Evolutionary conservation across 768 basidiomycete species (phyloP).

Genomic region (Amanita fuliginea): DNA sequence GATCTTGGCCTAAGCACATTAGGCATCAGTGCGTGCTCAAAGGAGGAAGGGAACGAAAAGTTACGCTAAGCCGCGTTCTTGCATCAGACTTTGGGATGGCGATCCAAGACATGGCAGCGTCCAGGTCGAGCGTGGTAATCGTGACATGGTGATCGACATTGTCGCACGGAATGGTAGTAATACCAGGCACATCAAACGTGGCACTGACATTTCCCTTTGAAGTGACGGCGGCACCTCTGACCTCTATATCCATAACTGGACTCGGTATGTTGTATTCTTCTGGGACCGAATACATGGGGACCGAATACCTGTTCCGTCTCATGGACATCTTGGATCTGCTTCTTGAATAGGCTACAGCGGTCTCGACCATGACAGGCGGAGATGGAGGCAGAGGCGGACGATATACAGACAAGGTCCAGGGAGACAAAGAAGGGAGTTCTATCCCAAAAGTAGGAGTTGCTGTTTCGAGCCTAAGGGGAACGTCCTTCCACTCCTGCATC

Average conservation of each 20-base stretch:
- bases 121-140: slow-evolving; percentile 19
- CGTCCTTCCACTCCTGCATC: slow-evolving; percentile 25
- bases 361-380: no score
- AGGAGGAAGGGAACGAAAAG: not conserved
- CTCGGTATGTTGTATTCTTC: no score
- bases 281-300: no score
- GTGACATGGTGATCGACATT: slow-evolving; percentile 20
- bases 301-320: no score
- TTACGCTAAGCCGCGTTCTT: slow-evolving; percentile 21
- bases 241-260: no score
- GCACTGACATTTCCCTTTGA: slow-evolving; percentile 21
- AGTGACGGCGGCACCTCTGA: slow-evolving; percentile 7
- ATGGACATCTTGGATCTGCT: no score
- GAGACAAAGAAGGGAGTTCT: slow-evolving; percentile 18
- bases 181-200: slow-evolving; percentile 22
- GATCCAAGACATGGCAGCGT: slow-evolving; percentile 25
- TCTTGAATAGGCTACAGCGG: no score
- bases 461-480: slow-evolving; percentile 27
- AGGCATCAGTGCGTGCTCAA: not conserved
- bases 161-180: slow-evolving; percentile 22
- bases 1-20: slow-evolving; percentile 14
- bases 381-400: not conserved
- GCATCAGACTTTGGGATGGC: slow-evolving; percentile 24
- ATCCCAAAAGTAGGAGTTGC: slow-evolving; percentile 26
- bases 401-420: slow-evolving; percentile 18